phyloP scores from a whole-genome alignment of 2,329 filamentous ascomycete genomes.

The Blastomyces gilchristii region DNA sequence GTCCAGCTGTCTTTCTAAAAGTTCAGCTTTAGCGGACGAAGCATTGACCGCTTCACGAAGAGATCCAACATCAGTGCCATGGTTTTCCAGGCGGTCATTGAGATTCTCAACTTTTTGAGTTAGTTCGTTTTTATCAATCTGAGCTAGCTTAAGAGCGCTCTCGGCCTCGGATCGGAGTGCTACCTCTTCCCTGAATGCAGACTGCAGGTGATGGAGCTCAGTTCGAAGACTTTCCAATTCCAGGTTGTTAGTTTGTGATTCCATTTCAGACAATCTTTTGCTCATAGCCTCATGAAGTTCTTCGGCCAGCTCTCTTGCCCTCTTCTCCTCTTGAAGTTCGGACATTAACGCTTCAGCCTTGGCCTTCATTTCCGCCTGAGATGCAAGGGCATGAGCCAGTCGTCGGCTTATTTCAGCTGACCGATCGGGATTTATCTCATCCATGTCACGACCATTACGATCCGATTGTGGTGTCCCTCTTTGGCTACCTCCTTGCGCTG shows the following conservation, averaged over 20 bases:
- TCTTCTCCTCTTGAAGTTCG: conserved; percentile 72
- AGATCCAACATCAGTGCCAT: conserved; percentile 60
- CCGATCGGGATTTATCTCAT: conserved; percentile 50
- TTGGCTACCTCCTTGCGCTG: conserved; percentile 64
- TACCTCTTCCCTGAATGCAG: conserved; percentile 67
- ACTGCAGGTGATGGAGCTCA: conserved; percentile 72
- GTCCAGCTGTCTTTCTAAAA: conserved; percentile 65
- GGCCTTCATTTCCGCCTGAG: conserved; percentile 71
- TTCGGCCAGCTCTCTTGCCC: conserved; percentile 72
- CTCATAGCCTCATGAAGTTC: conserved; percentile 76
- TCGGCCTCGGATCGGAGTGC: conserved; percentile 67
- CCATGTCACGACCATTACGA: conserved; percentile 49
- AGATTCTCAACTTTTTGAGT: conserved; percentile 57
- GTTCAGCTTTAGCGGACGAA: conserved; percentile 63
- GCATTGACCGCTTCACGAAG: conserved; percentile 68
- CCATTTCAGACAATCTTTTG: conserved; percentile 71
- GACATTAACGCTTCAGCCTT: conserved; percentile 57
- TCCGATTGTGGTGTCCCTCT: conserved; percentile 46
- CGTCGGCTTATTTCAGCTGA: conserved; percentile 68
- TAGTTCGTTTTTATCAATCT: conserved; percentile 76
- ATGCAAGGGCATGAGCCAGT: conserved; percentile 67
- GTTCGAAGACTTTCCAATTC: conserved; percentile 79
- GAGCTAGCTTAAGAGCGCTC: conserved; percentile 62
- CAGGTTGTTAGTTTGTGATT: conserved; percentile 69
- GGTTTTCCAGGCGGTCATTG: conserved; percentile 56